Conservation (phyloP, 1,284 basidiomycete genomes). For the Cryptococcus jaspeensis region DNA sequence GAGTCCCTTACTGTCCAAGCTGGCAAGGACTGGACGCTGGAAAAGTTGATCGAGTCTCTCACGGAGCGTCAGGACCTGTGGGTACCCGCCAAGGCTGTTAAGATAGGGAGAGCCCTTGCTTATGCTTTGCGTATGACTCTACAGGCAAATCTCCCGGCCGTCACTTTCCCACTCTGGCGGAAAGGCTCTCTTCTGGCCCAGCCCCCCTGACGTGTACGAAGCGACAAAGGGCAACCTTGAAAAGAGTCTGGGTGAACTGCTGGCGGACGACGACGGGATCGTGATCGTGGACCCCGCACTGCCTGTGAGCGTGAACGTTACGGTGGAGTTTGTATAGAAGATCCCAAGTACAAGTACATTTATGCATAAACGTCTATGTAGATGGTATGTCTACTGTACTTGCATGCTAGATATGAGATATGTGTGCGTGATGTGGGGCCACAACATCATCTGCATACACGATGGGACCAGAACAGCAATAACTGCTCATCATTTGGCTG, state of each 20-base stretch:
- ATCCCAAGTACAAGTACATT: neutral
- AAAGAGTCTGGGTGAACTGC: constrained; percentile 77
- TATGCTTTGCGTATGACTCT: constrained; percentile 1
- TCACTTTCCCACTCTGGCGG: constrained; percentile 65
- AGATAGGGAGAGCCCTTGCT: neutral
- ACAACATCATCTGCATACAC: neutral
- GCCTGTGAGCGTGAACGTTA: constrained; percentile 79
- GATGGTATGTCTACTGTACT: neutral
- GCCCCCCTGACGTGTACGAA: constrained; percentile 82
- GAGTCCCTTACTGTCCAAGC: constrained; percentile 73
- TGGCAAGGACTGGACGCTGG: constrained; percentile 70
- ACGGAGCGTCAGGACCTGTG: constrained; percentile 83
- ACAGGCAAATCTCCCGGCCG: constrained; percentile 89
- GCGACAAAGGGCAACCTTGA: constrained; percentile 84
- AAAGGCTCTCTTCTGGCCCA: constrained; percentile 84
- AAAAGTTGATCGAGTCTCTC: constrained; percentile 79
- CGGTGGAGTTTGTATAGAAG: constrained; percentile 53
- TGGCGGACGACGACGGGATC: constrained; percentile 71
- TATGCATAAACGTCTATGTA: neutral
- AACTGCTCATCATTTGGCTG: too few relatives aligned
- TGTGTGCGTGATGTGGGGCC: neutral
- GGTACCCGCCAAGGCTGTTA: constrained; percentile 52
- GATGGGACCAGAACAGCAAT: too few relatives aligned
- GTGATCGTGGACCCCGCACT: constrained; percentile 82
- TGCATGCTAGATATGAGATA: neutral